phyloP scores from a whole-genome alignment of 164 flowering plant species.

The Sextonia rubra region DNA sequence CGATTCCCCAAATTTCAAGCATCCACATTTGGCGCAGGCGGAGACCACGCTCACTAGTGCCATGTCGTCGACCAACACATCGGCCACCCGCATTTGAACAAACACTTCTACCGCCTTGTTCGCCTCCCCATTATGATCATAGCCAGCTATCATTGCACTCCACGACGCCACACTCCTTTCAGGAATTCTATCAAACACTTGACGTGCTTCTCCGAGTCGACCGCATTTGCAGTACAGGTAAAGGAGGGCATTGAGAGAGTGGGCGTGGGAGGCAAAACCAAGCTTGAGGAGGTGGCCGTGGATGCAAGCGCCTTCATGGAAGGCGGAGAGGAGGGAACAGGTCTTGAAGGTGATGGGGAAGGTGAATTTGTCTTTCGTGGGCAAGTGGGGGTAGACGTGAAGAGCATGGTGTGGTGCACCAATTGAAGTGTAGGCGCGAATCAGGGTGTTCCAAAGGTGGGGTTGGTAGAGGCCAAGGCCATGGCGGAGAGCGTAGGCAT shows the following conservation, averaged over 20 bases:
- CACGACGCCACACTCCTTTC: not conserved
- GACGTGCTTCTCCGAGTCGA: not conserved
- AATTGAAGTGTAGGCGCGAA: slow-evolving; percentile 1
- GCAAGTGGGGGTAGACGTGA: not conserved
- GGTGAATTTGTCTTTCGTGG: slow-evolving; percentile 1
- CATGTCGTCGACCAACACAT: not conserved
- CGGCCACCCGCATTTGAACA: not conserved
- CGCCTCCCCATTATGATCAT: not conserved
- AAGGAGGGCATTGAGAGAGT: slow-evolving; percentile 6
- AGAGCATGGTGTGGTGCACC: not conserved
- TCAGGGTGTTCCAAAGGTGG: slow-evolving; percentile 4
- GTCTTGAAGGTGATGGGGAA: slow-evolving; percentile 8
- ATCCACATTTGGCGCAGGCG: not conserved
- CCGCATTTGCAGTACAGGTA: not conserved
- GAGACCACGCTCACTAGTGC: slow-evolving; percentile 3
- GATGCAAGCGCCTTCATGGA: slow-evolving; percentile 2
- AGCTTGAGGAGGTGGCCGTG: slow-evolving; percentile 6
- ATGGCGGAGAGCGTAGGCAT: slow-evolving; percentile 1
- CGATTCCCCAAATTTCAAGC: not conserved
- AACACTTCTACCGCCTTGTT: not conserved
- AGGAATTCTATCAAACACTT: not conserved
- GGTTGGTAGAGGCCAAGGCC: not conserved
- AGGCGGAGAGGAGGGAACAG: slow-evolving; percentile 7
- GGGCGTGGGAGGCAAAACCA: not conserved
- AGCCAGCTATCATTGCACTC: slow-evolving; percentile 4